Evolutionary conservation across 2,329 filamentous ascomycete genomes (phyloP).

Genomic region (Mycocentrospora acerina): DNA sequence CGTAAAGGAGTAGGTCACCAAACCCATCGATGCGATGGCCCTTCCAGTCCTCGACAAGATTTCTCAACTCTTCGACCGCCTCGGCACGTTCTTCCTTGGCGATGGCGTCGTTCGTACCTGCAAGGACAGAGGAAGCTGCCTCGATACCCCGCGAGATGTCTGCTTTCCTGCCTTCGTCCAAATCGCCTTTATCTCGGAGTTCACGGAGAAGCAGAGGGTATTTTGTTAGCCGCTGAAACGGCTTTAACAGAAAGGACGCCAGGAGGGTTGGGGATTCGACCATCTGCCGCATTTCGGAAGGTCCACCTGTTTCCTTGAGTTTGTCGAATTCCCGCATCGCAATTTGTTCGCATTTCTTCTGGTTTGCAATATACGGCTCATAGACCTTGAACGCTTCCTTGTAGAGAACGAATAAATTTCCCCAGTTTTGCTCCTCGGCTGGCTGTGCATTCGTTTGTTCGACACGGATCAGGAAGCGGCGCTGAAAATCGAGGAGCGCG

Average conservation of each 20-base stretch:
- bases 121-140: constrained; percentile 77
- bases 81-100: constrained; percentile 83
- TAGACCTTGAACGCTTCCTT: constrained; percentile 91
- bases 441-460: constrained; percentile 91
- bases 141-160: constrained; percentile 78
- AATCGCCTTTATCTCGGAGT: constrained; percentile 77
- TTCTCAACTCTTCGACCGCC: constrained; percentile 77
- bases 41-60: constrained; percentile 95
- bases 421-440: constrained; percentile 81
- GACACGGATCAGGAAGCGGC: constrained; percentile 90
- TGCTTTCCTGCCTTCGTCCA: constrained; percentile 67
- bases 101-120: constrained; percentile 86
- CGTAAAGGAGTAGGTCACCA: constrained; percentile 82
- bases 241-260: constrained; percentile 91
- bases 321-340: constrained; percentile 86
- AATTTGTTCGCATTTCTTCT: constrained; percentile 84
- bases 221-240: constrained; percentile 92
- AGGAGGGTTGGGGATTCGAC: constrained; percentile 84
- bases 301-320: constrained; percentile 72
- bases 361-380: constrained; percentile 95
- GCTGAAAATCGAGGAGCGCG: constrained; percentile 89
- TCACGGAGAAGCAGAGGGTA: constrained; percentile 90
- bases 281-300: constrained; percentile 64
- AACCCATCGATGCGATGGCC: constrained; percentile 88
- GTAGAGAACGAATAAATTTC: constrained; percentile 81